Conservation (phyloP, 2,329 filamentous ascomycete species). For the Microsporum ferrugineum region DNA sequence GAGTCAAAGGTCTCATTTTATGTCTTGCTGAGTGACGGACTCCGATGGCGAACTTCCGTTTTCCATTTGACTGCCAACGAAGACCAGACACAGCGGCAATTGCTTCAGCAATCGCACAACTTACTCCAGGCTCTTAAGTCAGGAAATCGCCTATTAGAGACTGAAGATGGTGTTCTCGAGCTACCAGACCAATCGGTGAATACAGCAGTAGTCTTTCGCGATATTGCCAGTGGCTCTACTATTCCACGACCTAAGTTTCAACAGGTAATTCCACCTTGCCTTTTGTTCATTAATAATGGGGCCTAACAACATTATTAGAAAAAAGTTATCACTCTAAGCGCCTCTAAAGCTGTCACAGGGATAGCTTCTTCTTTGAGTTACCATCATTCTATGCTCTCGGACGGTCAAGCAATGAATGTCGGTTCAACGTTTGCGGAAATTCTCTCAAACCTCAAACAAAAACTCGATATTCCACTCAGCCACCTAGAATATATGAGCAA, state of each 20-base stretch:
- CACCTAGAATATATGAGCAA: constrained; percentile 7
- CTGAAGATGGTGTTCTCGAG: neutral
- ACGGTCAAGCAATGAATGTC: neutral
- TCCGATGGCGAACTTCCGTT: constrained; percentile 3
- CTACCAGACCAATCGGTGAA: neutral
- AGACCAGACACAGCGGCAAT: constrained; percentile 2
- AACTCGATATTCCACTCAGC: neutral
- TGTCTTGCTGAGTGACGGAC: constrained; percentile 1
- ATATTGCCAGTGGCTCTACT: neutral
- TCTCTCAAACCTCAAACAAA: neutral
- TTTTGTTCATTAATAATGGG: neutral
- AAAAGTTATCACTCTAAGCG: neutral
- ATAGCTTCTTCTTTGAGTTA: neutral
- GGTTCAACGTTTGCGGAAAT: neutral
- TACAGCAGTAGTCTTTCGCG: neutral
- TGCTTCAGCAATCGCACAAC: constrained; percentile 2
- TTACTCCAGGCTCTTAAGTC: neutral
- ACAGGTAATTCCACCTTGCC: neutral
- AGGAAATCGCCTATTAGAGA: neutral
- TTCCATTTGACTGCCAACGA: constrained; percentile 3
- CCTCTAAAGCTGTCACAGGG: too few species aligned
- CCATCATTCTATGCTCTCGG: constrained; percentile 3
- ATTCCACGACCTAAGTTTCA: neutral
- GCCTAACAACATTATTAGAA: neutral
- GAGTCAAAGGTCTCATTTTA: constrained; percentile 4